Percentiles rank a stretch among this genome's conserved stretches.
phyloP scores from a whole-genome alignment of 352 stramenopile species.

The Pythium guiyangense region DNA sequence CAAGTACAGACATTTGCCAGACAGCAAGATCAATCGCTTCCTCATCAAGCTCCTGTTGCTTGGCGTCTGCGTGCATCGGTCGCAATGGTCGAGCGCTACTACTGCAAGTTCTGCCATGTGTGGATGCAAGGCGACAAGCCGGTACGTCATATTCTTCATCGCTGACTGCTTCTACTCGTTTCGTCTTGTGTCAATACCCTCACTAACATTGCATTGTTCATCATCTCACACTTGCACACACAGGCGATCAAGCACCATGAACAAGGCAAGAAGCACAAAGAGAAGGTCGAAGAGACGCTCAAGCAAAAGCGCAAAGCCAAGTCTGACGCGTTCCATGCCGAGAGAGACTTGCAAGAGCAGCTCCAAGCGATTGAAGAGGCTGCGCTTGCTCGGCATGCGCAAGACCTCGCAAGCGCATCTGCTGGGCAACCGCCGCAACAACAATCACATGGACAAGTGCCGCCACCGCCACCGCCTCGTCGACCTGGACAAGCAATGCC shows the following conservation, averaged over 20 bases:
- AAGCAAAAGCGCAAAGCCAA: conserved; percentile 75
- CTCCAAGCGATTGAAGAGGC: conserved; percentile 64
- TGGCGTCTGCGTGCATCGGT: neutral
- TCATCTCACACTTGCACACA: neutral
- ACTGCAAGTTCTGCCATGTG: conserved; percentile 87
- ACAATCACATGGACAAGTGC: conserved; percentile 1
- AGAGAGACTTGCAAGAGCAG: conserved; percentile 62
- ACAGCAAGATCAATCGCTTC: too few relatives aligned
- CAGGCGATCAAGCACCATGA: conserved; percentile 85
- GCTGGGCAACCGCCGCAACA: neutral
- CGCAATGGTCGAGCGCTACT: conserved; percentile 68
- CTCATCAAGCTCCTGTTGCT: too few relatives aligned
- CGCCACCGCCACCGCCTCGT: conserved; percentile 32
- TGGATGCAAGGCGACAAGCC: conserved; percentile 82
- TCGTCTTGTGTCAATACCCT: too few relatives aligned
- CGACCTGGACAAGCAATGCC: neutral
- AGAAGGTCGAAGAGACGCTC: conserved; percentile 61
- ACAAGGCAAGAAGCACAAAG: conserved; percentile 69
- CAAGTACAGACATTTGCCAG: neutral
- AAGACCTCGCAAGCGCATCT: conserved; percentile 10
- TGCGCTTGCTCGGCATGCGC: conserved; percentile 5
- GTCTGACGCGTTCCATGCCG: conserved; percentile 40
- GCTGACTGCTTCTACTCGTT: too few relatives aligned
- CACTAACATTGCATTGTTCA: too few relatives aligned
- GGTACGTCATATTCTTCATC: too few relatives aligned